These are phyloP conservation scores for Lentinula detonsa DNA, from an alignment of 768 basidiomycete genomes.

Conservation along the genomic window DNA sequence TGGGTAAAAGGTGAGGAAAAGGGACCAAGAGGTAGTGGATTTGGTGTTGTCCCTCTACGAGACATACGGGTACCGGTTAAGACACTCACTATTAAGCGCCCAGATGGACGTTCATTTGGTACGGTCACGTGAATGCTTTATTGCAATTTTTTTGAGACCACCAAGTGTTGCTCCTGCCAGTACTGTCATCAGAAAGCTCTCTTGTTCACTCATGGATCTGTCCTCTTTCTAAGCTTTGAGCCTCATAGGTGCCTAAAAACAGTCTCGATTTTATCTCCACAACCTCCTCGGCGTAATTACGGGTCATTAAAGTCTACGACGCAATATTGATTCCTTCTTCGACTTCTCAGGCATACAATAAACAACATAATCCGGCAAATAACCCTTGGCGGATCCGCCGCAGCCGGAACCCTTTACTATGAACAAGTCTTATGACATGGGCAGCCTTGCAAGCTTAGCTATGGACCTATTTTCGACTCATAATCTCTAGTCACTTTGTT, in stretches of 20 bases:
- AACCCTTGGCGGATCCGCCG: neutral
- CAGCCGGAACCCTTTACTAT: neutral
- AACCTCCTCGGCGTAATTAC: neutral
- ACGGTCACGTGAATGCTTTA: neutral
- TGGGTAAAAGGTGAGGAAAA: neutral
- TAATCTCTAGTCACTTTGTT: neutral
- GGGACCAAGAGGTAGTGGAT: constrained; percentile 3
- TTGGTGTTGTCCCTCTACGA: constrained; percentile 6
- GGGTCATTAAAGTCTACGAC: neutral
- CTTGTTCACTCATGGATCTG: too few relatives aligned
- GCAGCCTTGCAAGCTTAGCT: neutral
- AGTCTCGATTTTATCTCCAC: neutral
- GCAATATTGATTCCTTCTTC: too few relatives aligned
- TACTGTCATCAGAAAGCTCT: too few relatives aligned
- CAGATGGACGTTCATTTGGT: neutral
- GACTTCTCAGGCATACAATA: neutral
- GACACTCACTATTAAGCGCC: neutral
- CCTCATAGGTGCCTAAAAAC: too few relatives aligned
- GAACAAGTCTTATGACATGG: neutral
- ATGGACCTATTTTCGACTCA: too few relatives aligned
- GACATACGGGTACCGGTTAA: neutral
- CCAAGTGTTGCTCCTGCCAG: too few relatives aligned
- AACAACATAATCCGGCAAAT: neutral
- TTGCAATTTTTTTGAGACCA: too few relatives aligned
- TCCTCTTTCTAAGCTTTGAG: too few relatives aligned